Evolutionary conservation across 768 basidiomycete species (phyloP), one percentile per base, ranked within the genome.

Genomic region (Cystofilobasidium bisporidii): DNA sequence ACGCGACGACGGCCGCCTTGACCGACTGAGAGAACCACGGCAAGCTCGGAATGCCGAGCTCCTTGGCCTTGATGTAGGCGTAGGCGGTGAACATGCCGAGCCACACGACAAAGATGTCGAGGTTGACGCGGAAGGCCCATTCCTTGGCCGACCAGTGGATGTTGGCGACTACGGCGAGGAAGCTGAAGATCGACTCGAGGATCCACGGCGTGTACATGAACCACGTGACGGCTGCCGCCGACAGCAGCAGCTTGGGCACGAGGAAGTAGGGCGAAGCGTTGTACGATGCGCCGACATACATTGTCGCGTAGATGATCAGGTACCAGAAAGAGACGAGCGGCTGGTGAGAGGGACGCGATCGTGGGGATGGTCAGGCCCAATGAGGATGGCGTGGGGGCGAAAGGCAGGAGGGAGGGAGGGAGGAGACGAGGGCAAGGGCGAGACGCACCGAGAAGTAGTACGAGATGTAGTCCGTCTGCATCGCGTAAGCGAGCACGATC

Each of bases 281-380:
- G 81, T 84, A 83, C 71, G 81, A 82, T 36, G 85, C 81, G 14
- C 87, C 90, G 58, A 84, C 73, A 64, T 79, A 79, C 82, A 96
- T 84, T 48, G 91, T 93, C 59, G 77, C 78, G 79, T 89, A 93
- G 76, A 93, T 84, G 80, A 92, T 82, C 67, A 90, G 76, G 78
- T 87, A 94, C 89, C 78, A 92, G 83, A 87, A 83, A 28, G 90
- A 88, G 33, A 92, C 90, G 72, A 94, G 81, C 11, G 91, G 91
- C 14, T 69, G 89, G 82, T 73, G 22, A 22, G 15, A n/a, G n/a
- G 47, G n/a, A n/a, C n/a, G n/a, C n/a, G n/a, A n/a, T n/a, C n/a
- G n/a, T n/a, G n/a, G n/a, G n/a, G n/a, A n/a, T n/a, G n/a, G n/a
- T n/a, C n/a, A n/a, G n/a, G n/a, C n/a, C n/a, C n/a, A n/a, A n/a